Evolutionary conservation across 805 yeast genomes (phyloP).

Genomic region (Kregervanrija delftensis): DNA sequence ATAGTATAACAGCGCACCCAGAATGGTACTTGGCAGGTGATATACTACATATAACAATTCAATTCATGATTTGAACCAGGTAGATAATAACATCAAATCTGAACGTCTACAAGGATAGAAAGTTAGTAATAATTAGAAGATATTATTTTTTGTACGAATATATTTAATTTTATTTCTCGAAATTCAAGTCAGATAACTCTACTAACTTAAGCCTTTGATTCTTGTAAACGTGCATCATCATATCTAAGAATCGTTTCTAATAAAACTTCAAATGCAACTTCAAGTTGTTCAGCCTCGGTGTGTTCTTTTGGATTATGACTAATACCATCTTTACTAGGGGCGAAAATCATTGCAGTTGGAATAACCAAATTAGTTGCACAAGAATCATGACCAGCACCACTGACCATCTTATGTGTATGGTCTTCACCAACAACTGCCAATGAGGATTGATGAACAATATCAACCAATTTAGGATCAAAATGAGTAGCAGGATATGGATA

Average conservation of each 20-base stretch:
- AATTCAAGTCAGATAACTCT: too few species aligned
- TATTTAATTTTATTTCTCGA: too few species aligned
- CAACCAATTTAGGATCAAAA: constrained; percentile 44
- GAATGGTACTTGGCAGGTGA: too few species aligned
- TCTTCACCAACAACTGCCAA: constrained; percentile 39
- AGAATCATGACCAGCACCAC: constrained; percentile 75
- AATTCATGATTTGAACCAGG: too few species aligned
- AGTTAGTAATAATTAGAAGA: too few species aligned
- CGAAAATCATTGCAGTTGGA: constrained; percentile 71
- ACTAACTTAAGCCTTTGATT: too few species aligned
- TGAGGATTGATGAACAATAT: constrained; percentile 48
- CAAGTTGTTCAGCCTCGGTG: constrained; percentile 57
- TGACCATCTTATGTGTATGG: constrained; percentile 38
- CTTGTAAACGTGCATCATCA: constrained; percentile 12
- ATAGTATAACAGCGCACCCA: too few species aligned
- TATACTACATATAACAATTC: too few species aligned
- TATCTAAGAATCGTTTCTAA: constrained; percentile 38
- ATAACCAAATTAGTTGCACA: constrained; percentile 47
- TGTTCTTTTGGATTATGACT: constrained; percentile 65
- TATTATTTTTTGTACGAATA: too few species aligned
- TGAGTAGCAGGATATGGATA: constrained; percentile 38
- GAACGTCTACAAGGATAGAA: too few species aligned
- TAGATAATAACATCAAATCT: too few species aligned
- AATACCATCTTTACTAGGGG: constrained; percentile 61
- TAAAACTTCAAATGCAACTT: constrained; percentile 51